phyloP scores from a whole-genome alignment of 2,329 filamentous ascomycete species.

The Xylariales sp. region DNA sequence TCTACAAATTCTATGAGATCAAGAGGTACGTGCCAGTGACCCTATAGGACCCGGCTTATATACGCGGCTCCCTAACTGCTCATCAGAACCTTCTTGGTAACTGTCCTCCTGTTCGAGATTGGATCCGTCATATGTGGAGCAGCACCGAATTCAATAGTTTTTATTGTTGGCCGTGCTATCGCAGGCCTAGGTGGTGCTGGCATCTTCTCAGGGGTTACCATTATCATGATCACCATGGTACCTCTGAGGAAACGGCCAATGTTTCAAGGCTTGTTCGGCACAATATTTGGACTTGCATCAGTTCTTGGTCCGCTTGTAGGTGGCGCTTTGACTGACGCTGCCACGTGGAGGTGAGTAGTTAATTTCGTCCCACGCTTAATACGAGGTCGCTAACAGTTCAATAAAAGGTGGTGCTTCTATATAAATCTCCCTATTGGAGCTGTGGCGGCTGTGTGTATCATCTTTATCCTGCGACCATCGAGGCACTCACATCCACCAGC shows the following conservation, averaged over 20 bases:
- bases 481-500: slow-evolving; percentile 39
- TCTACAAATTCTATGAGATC: slow-evolving; percentile 66
- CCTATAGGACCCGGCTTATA: neutral
- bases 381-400: slow-evolving; percentile 34
- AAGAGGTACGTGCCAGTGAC: slow-evolving; percentile 54
- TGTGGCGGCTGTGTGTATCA: slow-evolving; percentile 61
- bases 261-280: slow-evolving; percentile 67
- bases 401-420: slow-evolving; percentile 64
- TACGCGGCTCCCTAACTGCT: slow-evolving; percentile 17
- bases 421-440: slow-evolving; percentile 68
- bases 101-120: slow-evolving; percentile 64
- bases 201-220: slow-evolving; percentile 67
- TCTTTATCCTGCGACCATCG: slow-evolving; percentile 61
- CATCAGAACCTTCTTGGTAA: slow-evolving; percentile 57
- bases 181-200: slow-evolving; percentile 67
- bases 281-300: slow-evolving; percentile 66
- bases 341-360: slow-evolving; percentile 59
- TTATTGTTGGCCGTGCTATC: slow-evolving; percentile 68
- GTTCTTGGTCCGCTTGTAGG: slow-evolving; percentile 66
- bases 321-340: slow-evolving; percentile 62
- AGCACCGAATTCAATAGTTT: slow-evolving; percentile 63
- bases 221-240: slow-evolving; percentile 68
- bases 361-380: neutral
- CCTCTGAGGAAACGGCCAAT: slow-evolving; percentile 70
- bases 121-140: slow-evolving; percentile 65